Conservation (phyloP, 164 flowering plant genomes). For the Malania oleifera region DNA sequence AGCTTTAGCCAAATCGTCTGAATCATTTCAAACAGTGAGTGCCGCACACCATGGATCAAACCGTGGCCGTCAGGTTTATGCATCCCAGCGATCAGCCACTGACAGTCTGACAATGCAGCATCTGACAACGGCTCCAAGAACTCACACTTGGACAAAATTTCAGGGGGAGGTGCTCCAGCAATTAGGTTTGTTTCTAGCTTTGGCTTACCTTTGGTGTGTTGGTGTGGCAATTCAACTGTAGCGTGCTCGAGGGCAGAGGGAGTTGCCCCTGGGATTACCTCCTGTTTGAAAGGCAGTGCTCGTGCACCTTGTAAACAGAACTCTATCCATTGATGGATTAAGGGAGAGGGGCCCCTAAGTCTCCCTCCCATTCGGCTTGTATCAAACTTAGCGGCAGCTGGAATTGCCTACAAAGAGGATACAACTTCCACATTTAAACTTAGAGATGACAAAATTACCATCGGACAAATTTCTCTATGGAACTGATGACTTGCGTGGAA, state of each 20-base stretch:
- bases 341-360: conserved; percentile 78
- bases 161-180: conserved; percentile 67
- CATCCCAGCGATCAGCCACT: conserved; percentile 41
- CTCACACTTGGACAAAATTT: conserved; percentile 64
- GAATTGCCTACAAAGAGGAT: conserved; percentile 54
- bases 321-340: conserved; percentile 83
- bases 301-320: conserved; percentile 84
- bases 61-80: conserved; percentile 29
- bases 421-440: no score
- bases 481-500: no score
- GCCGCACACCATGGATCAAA: conserved; percentile 16
- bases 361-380: conserved; percentile 67
- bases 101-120: conserved; percentile 49
- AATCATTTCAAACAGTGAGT: no score
- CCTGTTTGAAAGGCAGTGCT: conserved; percentile 74
- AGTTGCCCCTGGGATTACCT: conserved; percentile 73
- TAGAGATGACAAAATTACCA: no score
- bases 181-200: conserved; percentile 81
- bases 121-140: conserved; percentile 81
- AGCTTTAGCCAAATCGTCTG: no score
- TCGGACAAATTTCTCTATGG: no score
- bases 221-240: conserved; percentile 17
- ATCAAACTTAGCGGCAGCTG: conserved; percentile 46
- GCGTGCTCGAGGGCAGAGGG: conserved; percentile 43
- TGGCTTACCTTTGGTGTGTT: conserved; percentile 37